These are phyloP conservation scores for Halteria grandinella DNA, from an alignment of 73 alveolate genomes.

Conservation along the genomic window DNA sequence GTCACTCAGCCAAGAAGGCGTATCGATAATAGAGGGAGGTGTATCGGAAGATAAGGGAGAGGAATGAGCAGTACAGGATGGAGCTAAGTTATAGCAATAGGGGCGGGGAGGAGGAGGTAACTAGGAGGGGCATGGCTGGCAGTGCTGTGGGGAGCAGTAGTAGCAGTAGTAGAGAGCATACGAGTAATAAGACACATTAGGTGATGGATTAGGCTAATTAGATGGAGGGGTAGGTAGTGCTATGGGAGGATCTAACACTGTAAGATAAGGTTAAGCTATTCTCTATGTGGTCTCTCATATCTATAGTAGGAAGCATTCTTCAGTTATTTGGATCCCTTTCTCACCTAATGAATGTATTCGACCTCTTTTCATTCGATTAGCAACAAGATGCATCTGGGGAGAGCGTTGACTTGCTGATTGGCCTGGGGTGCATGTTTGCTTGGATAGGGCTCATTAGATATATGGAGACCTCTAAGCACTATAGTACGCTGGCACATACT, in stretches of 20 bases:
- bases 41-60: constrained; percentile 24
- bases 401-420: constrained; percentile 76
- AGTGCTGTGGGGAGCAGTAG: no score
- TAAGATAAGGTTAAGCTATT: constrained; percentile 73
- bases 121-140: no score
- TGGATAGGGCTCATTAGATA: constrained; percentile 84
- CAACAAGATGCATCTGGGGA: no score
- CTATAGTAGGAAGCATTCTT: constrained; percentile 75
- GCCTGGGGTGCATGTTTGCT: constrained; percentile 85
- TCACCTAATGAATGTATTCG: constrained; percentile 32
- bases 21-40: constrained; percentile 37
- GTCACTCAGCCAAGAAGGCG: constrained; percentile 62
- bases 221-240: not conserved
- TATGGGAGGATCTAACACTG: constrained; percentile 70
- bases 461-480: constrained; percentile 69
- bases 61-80: not conserved
- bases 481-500: constrained; percentile 74
- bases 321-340: constrained; percentile 81
- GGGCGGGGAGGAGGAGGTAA: no score
- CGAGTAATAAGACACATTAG: no score
- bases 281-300: constrained; percentile 81
- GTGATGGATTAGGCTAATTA: no score
- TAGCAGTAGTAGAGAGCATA: no score
- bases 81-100: no score
- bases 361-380: constrained; percentile 62